Evolutionary conservation across 805 yeast species (phyloP).

Genomic region (Starmerella vitae): DNA sequence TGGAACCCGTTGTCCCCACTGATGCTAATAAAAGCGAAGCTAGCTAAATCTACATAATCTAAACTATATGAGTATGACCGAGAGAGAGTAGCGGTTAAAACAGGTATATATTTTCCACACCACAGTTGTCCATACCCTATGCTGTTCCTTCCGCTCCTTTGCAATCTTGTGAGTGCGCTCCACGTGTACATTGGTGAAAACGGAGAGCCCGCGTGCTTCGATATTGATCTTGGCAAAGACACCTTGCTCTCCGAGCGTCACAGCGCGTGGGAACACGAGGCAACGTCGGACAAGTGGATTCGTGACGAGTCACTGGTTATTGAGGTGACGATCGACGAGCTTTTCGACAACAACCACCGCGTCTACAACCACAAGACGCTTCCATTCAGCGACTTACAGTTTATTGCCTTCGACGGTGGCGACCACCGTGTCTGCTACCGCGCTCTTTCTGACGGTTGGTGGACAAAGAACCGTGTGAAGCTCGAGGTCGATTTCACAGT

Average conservation of each 20-base stretch:
- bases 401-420: conserved; percentile 71
- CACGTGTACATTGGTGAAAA: conserved; percentile 73
- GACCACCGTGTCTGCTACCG: conserved; percentile 75
- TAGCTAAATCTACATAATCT: too few species aligned
- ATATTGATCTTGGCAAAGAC: conserved; percentile 61
- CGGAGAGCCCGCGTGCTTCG: conserved; percentile 62
- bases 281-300: conserved; percentile 36
- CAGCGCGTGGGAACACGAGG: conserved; percentile 51
- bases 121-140: too few species aligned
- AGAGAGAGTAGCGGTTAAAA: too few species aligned
- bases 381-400: conserved; percentile 56
- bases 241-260: conserved; percentile 67
- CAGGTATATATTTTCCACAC: neutral
- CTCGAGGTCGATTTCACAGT: conserved; percentile 59
- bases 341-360: conserved; percentile 70
- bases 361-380: conserved; percentile 55
- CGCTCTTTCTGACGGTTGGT: conserved; percentile 46
- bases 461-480: conserved; percentile 47
- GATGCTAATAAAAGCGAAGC: too few species aligned
- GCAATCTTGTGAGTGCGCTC: conserved; percentile 36
- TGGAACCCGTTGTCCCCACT: too few species aligned
- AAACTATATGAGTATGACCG: too few species aligned
- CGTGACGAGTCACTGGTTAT: conserved; percentile 42
- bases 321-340: conserved; percentile 62
- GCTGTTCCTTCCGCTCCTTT: too few species aligned